A percentile compares a stretch with the other conserved stretches of the same genome.
These are phyloP conservation scores for Diutina siamensis DNA, from an alignment of 1,139 yeast genomes.

Conservation along the genomic window DNA sequence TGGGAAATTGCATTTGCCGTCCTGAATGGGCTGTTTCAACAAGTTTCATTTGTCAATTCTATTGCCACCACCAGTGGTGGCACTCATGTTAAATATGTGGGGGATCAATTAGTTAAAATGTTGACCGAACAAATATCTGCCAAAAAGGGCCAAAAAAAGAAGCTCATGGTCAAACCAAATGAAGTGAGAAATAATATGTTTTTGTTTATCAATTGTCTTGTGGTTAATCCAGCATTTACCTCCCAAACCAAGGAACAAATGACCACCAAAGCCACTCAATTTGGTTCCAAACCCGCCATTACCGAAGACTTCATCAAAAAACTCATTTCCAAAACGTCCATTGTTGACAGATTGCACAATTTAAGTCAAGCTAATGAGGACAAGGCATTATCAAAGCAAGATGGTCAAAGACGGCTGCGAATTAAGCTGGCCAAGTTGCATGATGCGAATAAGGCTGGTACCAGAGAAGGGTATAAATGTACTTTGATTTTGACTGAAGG, in stretches of 20 bases:
- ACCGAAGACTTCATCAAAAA: constrained; percentile 68
- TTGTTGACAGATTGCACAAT: constrained; percentile 70
- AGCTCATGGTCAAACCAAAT: constrained; percentile 68
- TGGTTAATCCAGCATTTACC: constrained; percentile 95
- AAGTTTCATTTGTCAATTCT: constrained; percentile 93
- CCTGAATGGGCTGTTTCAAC: constrained; percentile 83
- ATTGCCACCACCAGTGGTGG: constrained; percentile 98
- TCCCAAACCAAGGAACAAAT: constrained; percentile 96
- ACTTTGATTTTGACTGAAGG: constrained; percentile 94
- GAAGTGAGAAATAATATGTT: constrained; percentile 90
- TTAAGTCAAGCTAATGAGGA: constrained; percentile 84
- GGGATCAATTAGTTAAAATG: constrained; percentile 76
- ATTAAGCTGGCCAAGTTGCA: constrained; percentile 83
- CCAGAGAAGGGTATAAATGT: constrained; percentile 83
- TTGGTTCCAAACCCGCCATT: constrained; percentile 69
- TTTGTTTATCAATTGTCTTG: constrained; percentile 78
- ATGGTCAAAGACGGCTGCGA: constrained; percentile 75
- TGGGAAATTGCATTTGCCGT: constrained; percentile 97
- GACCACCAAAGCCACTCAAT: constrained; percentile 78
- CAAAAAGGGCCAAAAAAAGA: constrained; percentile 66
- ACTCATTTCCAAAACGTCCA: constrained; percentile 54
- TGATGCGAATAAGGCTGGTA: constrained; percentile 97
- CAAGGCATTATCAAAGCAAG: constrained; percentile 80
- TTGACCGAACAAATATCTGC: constrained; percentile 43
- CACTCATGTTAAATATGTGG: constrained; percentile 79